These are phyloP conservation scores for Chlorella sp. DNA, from an alignment of 139 green algal genomes.

Conservation along the genomic window DNA sequence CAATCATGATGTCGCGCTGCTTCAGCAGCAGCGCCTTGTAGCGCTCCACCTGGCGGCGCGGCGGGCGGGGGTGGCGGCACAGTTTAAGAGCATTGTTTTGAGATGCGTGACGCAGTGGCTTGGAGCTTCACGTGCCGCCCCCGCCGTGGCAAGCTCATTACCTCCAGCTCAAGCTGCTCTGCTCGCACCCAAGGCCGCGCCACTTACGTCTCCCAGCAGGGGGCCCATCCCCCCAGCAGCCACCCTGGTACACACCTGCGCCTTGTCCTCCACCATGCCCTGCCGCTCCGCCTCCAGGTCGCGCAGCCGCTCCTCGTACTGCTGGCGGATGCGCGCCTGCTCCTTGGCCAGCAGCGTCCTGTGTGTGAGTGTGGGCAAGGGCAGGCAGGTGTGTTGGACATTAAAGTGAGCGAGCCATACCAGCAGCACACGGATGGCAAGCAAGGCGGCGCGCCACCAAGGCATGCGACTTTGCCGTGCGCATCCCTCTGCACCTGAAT, in stretches of 20 bases:
- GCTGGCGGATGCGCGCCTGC: slow-evolving; percentile 76
- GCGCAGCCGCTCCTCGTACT: slow-evolving; percentile 87
- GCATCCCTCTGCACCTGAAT: slow-evolving; percentile 54
- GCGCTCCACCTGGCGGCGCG: slow-evolving; percentile 68
- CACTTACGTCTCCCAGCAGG: no score
- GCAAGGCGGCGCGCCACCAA: no score
- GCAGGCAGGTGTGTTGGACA: neutral
- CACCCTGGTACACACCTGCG: no score
- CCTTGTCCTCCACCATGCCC: slow-evolving; percentile 71
- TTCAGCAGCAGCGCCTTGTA: slow-evolving; percentile 95
- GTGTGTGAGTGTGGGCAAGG: neutral
- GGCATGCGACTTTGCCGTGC: neutral
- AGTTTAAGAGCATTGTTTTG: no score
- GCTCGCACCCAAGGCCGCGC: no score
- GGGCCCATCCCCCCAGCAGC: no score
- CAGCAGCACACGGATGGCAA: neutral
- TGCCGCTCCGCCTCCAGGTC: slow-evolving; percentile 87
- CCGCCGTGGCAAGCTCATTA: no score
- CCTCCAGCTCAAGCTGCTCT: no score
- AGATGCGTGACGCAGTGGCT: no score
- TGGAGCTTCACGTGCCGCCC: no score
- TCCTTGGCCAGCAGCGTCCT: slow-evolving; percentile 81
- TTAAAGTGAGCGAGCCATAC: neutral
- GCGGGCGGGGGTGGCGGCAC: no score
- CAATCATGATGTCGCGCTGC: slow-evolving; percentile 99